phyloP scores from a whole-genome alignment of 257 asterid genomes.

The Rhazya stricta region DNA sequence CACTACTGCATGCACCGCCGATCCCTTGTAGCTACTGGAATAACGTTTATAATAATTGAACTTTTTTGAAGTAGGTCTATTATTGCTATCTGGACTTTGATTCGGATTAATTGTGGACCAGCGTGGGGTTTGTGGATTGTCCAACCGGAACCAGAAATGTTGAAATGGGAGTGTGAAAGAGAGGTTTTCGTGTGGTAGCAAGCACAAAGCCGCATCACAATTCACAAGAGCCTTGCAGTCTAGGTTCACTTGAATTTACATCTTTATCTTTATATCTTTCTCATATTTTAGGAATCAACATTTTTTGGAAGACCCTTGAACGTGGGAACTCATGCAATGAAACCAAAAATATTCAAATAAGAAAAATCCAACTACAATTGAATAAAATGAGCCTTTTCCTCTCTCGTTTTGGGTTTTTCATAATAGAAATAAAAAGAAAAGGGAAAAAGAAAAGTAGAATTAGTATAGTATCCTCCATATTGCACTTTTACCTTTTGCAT shows the following conservation, averaged over 20 bases:
- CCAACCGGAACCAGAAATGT: slow-evolving; percentile 9
- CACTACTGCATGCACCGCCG: neutral
- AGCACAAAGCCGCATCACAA: slow-evolving; percentile 16
- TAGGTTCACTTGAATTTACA: neutral
- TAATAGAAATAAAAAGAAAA: slow-evolving; percentile 4
- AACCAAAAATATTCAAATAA: too few species aligned
- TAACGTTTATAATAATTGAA: neutral
- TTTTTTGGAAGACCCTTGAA: too few species aligned
- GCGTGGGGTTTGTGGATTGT: neutral
- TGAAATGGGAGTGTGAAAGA: slow-evolving; percentile 21
- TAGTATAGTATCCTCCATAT: slow-evolving; percentile 2
- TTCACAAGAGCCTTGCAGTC: slow-evolving; percentile 10
- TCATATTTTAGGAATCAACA: too few species aligned
- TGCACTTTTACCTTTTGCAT: slow-evolving; percentile 16
- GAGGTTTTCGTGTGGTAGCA: neutral
- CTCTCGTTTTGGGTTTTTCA: too few species aligned
- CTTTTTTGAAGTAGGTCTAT: slow-evolving; percentile 6
- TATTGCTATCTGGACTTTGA: neutral
- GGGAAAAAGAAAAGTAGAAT: neutral
- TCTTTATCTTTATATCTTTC: neutral
- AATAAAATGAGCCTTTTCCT: neutral
- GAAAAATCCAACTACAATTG: too few species aligned
- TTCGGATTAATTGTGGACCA: slow-evolving; percentile 4
- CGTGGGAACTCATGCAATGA: too few species aligned
- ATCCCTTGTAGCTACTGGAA: neutral